phyloP scores from a whole-genome alignment of 805 yeast genomes.

The Sugiyamaella marilandica region DNA sequence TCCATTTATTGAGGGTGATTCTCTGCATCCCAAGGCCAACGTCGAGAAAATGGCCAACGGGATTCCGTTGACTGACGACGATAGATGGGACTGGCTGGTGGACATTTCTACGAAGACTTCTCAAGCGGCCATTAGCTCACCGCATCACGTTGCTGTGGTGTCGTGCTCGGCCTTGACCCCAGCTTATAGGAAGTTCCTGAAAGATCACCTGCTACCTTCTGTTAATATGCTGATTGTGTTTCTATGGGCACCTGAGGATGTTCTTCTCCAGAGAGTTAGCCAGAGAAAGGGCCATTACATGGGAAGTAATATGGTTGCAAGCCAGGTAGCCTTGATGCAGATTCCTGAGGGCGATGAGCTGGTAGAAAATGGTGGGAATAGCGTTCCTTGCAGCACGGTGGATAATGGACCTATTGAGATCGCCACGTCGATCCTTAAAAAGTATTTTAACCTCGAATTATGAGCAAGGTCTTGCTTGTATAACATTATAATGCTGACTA shows the following conservation, averaged over 20 bases:
- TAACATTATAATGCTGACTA: neutral
- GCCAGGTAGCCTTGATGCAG: constrained; percentile 73
- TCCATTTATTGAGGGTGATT: constrained; percentile 81
- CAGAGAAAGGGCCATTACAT: constrained; percentile 75
- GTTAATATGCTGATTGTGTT: constrained; percentile 55
- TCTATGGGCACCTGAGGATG: constrained; percentile 59
- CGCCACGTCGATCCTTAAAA: neutral
- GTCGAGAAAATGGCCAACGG: constrained; percentile 80
- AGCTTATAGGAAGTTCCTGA: constrained; percentile 61
- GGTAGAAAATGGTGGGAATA: constrained; percentile 9
- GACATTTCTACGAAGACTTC: constrained; percentile 42
- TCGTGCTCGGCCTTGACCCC: constrained; percentile 84
- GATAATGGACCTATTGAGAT: neutral
- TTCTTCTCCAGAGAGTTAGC: constrained; percentile 55
- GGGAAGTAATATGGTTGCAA: constrained; percentile 78
- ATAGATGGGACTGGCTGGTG: constrained; percentile 86
- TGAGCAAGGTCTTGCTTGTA: neutral
- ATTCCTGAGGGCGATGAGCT: constrained; percentile 44
- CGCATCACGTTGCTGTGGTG: constrained; percentile 44
- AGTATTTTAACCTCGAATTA: neutral
- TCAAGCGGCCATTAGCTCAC: constrained; percentile 26
- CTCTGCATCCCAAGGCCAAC: constrained; percentile 66
- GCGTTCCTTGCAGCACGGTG: neutral
- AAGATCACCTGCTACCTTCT: constrained; percentile 29
- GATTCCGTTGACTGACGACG: constrained; percentile 79